Evolutionary conservation across 2,329 filamentous ascomycete species (phyloP).

Genomic region (Beauveria sp.): DNA sequence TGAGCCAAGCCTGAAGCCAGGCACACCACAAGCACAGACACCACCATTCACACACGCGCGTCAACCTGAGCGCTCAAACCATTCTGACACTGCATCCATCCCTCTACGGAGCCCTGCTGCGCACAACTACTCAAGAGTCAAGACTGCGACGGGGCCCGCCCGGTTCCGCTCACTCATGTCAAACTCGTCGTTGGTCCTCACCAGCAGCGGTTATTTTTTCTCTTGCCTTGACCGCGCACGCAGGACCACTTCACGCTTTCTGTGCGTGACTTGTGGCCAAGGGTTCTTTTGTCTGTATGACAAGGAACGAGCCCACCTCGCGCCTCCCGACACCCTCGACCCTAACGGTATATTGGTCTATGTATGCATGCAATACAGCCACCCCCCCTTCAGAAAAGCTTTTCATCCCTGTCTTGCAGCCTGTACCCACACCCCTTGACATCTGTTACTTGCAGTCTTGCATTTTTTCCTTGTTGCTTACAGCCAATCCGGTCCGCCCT

Average conservation of each 20-base stretch:
- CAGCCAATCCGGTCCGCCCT: slow-evolving; percentile 1
- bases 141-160: not conserved
- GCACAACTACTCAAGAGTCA: not conserved
- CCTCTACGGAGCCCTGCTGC: not conserved
- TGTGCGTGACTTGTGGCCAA: slow-evolving; percentile 4
- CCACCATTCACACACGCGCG: slow-evolving; percentile 3
- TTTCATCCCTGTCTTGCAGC: slow-evolving; percentile 15
- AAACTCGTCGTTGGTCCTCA: not conserved
- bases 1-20: not conserved
- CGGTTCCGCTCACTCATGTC: slow-evolving; percentile 2
- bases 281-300: slow-evolving; percentile 6
- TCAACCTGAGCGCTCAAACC: slow-evolving; percentile 8
- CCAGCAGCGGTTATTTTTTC: not conserved
- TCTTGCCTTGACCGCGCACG: not conserved
- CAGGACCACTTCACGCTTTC: not conserved
- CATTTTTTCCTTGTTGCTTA: not conserved
- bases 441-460: slow-evolving; percentile 13
- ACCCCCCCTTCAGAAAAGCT: slow-evolving; percentile 10
- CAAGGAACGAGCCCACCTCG: slow-evolving; percentile 6
- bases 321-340: slow-evolving; percentile 18
- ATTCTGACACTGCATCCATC: slow-evolving; percentile 9
- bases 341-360: slow-evolving; percentile 22
- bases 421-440: slow-evolving; percentile 11
- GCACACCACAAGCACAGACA: not conserved
- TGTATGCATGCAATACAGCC: slow-evolving; percentile 24